Evolutionary conservation across 768 basidiomycete species (phyloP).

Genomic region (Tylopilus plumbeoviolaceoides): DNA sequence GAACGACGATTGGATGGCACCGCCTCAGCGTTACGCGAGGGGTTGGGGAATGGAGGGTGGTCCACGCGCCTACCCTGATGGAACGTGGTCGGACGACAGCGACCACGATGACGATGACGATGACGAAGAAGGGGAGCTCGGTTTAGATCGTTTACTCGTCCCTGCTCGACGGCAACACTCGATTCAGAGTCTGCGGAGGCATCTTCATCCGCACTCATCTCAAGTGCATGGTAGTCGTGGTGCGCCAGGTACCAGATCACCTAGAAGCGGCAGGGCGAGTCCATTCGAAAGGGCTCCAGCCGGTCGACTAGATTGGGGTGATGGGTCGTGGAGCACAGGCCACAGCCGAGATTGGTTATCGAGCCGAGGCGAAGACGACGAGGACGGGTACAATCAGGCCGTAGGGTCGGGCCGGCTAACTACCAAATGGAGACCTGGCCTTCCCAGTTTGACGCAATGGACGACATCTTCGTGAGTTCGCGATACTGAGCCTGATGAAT

Average conservation of each 20-base stretch:
- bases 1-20: conserved; percentile 49
- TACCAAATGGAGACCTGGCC: conserved; percentile 29
- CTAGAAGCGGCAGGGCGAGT: conserved; percentile 16
- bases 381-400: conserved; percentile 24
- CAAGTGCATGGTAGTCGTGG: conserved; percentile 12
- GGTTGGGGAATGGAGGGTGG: conserved; percentile 30
- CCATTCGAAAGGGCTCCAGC: conserved; percentile 12
- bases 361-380: conserved; percentile 27
- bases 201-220: conserved; percentile 38
- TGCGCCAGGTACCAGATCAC: conserved; percentile 9
- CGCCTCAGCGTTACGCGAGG: conserved; percentile 31
- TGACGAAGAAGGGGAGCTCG: conserved; percentile 53
- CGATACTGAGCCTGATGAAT: neutral
- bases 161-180: conserved; percentile 71
- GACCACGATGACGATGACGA: conserved; percentile 37
- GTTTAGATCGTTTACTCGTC: conserved; percentile 63
- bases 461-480: conserved; percentile 21
- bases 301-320: conserved; percentile 13
- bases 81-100: conserved; percentile 20
- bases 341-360: conserved; percentile 24
- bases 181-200: conserved; percentile 65
- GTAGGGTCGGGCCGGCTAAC: conserved; percentile 16
- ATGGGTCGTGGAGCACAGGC: conserved; percentile 21
- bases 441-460: conserved; percentile 34
- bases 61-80: conserved; percentile 13